A percentile compares a stretch with the other conserved stretches of the same genome.
These are phyloP conservation scores for Xerocomus nothofagi DNA, from an alignment of 1,284 basidiomycete species.

Conservation along the genomic window DNA sequence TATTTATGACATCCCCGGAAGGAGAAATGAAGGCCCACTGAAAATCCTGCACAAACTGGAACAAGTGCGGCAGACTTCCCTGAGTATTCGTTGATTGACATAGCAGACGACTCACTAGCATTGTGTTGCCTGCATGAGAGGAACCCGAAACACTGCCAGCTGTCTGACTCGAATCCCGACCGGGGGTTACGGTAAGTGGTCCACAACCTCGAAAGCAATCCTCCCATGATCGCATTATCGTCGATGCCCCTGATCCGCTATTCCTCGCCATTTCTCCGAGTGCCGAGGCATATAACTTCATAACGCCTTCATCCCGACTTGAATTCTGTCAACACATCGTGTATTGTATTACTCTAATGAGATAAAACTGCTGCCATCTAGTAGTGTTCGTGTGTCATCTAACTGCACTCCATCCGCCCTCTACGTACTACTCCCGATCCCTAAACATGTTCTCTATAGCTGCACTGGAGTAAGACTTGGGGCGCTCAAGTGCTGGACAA, in stretches of 20 bases:
- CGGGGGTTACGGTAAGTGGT: not conserved
- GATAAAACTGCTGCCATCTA: not conserved
- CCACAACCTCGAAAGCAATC: conserved; percentile 1
- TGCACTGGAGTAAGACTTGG: conserved; percentile 81
- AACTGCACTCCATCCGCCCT: not conserved
- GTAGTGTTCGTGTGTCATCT: not conserved
- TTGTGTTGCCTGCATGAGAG: not conserved
- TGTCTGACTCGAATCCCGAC: no score
- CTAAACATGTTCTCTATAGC: conserved; percentile 77
- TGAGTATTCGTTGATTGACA: no score
- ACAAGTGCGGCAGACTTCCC: no score
- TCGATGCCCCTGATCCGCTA: not conserved
- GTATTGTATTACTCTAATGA: no score
- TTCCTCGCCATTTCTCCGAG: not conserved
- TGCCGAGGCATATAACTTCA: conserved; percentile 2
- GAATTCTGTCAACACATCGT: no score
- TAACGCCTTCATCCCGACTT: no score
- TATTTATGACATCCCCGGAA: not conserved
- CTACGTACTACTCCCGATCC: conserved; percentile 44
- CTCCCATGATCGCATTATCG: conserved; percentile 6
- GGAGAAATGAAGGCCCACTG: not conserved
- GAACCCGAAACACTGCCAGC: no score
- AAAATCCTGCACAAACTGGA: not conserved
- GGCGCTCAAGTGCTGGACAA: conserved; percentile 73
- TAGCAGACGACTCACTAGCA: no score